Evolutionary conservation across 179 eudicot species (phyloP), one percentile per base, ranked within the genome.

Genomic region (Vitellaria paradoxa): DNA sequence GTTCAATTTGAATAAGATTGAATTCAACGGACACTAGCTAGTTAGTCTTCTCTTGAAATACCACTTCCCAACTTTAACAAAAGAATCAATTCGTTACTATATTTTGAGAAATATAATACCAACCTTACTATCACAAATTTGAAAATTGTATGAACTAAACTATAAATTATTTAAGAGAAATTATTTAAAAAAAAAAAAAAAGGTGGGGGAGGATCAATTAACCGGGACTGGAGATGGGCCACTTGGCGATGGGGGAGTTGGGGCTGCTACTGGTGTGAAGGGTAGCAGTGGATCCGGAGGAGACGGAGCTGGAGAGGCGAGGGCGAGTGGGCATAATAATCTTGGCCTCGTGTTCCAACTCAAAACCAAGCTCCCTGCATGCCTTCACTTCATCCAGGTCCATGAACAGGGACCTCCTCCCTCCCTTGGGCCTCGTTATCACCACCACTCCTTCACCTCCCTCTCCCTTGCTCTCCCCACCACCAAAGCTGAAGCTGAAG

Each of bases 201-300:
- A 2, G 37, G 1, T 30, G 37, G 37, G 12, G 26, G 18, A 12
- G 7, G 4, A 10, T 1, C 3, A 11, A n/a, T 57, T 24, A 3
- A 79, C 85, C 80, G 53, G 85, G 85, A 65, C 77, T 82, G 21
- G 85, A 82, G 72, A 82, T 78, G 40, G 76, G 67, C 76, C 78
- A 82, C 45, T 42, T 61, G 57, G 69, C 15, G 47, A 78, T 73
- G 3, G 84, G 84, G 23, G 81, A 77, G 56, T 74, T 68, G 52
- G 52, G 67, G 9, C 81, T 57, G 45, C 75, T 82, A 64, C 81
- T 62, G 50, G 71, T 72, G 81, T 64, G 68, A 11, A 75, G 70
- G 26, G 67, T 18, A 56, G 55, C n/a, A 7, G 55, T 59, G 6
- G 13, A 3, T 5, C 37, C 37, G 68, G 37, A 7, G 61, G 74